Percentiles rank a stretch among this genome's conserved stretches.
phyloP scores from a whole-genome alignment of 306 rosid genomes.

The Calophaca sinica region DNA sequence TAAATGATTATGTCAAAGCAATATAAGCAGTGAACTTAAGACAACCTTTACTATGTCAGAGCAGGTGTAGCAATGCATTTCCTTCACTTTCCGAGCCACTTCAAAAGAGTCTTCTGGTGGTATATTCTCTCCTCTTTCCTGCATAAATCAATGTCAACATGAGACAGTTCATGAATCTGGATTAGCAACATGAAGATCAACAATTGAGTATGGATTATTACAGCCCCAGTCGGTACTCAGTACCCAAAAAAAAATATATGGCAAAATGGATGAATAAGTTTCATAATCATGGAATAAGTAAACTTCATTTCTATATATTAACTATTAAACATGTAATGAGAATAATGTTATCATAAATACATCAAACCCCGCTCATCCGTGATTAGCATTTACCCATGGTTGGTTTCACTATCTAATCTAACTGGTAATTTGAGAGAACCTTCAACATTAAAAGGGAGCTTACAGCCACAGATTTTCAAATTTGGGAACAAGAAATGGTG shows the following conservation, averaged over 20 bases:
- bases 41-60: slow-evolving; percentile 98
- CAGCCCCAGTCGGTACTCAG: slow-evolving; percentile 5
- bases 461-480: slow-evolving; percentile 11
- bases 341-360: slow-evolving; percentile 19
- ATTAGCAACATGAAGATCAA: slow-evolving; percentile 29
- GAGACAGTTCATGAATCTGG: slow-evolving; percentile 45
- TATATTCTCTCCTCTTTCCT: slow-evolving; percentile 99
- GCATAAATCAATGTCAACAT: slow-evolving; percentile 47
- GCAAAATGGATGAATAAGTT: slow-evolving; percentile 14
- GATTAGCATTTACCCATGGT: slow-evolving; percentile 7
- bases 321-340: not conserved
- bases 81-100: slow-evolving; percentile 98
- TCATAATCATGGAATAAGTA: slow-evolving; percentile 4
- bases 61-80: slow-evolving; percentile 92
- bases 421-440: slow-evolving; percentile 23
- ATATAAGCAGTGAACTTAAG: slow-evolving; percentile 24
- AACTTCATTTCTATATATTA: slow-evolving; percentile 3
- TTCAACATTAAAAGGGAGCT: slow-evolving; percentile 24
- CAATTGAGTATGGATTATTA: slow-evolving; percentile 32
- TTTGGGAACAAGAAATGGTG: slow-evolving; percentile 7
- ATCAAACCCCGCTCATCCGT: slow-evolving; percentile 23
- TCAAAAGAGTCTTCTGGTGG: slow-evolving; percentile 99
- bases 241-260: not conserved
- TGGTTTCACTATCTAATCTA: slow-evolving; percentile 22
- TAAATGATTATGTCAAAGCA: slow-evolving; percentile 31